phyloP scores from a whole-genome alignment of 768 basidiomycete genomes.

The Asterophora lycoperdoides region DNA sequence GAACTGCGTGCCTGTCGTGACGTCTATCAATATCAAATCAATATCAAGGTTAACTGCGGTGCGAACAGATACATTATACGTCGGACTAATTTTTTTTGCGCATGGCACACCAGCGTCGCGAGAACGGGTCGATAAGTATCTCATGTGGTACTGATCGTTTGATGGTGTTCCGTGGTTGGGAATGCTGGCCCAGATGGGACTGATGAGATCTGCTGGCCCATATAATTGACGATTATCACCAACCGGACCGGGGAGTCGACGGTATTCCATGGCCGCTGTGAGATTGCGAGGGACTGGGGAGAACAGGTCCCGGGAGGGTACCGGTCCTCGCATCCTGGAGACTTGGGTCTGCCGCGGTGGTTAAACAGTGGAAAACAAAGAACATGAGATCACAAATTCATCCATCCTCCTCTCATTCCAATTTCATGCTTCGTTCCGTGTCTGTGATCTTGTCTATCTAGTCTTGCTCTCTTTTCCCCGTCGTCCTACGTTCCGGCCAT shows the following conservation, averaged over 20 bases:
- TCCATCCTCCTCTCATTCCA: constrained; percentile 16
- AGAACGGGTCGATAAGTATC: not conserved
- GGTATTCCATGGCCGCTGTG: constrained; percentile 24
- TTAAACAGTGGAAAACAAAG: constrained; percentile 9
- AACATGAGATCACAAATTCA: constrained; percentile 14
- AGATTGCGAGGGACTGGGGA: constrained; percentile 7
- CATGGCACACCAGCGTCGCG: no score
- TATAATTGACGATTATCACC: constrained; percentile 1
- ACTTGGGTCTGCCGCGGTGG: constrained; percentile 3
- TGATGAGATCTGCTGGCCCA: constrained; percentile 3
- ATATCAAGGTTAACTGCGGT: not conserved
- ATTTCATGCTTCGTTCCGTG: constrained; percentile 24
- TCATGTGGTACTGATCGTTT: constrained; percentile 1
- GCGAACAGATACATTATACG: no score
- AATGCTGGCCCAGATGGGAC: not conserved
- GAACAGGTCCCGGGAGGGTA: no score
- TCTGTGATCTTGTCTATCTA: constrained; percentile 22
- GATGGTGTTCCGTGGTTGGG: not conserved
- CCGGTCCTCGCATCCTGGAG: no score
- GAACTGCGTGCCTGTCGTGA: not conserved
- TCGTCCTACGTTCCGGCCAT: constrained; percentile 26
- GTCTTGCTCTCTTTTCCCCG: constrained; percentile 17
- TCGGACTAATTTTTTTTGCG: no score
- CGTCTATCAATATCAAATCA: not conserved
- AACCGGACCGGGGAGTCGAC: constrained; percentile 18